These are phyloP conservation scores for Picea abies DNA, from an alignment of 83 land plant genomes.

Conservation along the genomic window DNA sequence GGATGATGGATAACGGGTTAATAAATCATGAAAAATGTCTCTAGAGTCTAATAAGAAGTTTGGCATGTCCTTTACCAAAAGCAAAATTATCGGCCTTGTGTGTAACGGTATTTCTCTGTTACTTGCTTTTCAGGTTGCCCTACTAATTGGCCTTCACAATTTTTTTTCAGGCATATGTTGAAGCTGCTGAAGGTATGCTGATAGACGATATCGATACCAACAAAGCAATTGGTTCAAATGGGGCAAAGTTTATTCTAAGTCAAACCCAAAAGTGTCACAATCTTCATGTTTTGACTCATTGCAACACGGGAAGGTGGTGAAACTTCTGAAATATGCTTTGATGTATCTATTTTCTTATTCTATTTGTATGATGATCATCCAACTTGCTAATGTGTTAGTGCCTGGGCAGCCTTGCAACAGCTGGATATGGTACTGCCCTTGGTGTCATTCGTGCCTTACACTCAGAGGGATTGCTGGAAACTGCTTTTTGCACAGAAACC, in stretches of 20 bases:
- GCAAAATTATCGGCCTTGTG: no score
- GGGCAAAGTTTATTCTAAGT: constrained; percentile 50
- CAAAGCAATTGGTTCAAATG: constrained; percentile 87
- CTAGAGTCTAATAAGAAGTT: no score
- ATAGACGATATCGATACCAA: constrained; percentile 78
- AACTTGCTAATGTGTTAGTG: constrained; percentile 6
- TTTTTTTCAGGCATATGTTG: constrained; percentile 61
- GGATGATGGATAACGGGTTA: no score
- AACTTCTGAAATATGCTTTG: neutral
- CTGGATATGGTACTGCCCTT: constrained; percentile 99
- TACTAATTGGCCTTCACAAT: neutral
- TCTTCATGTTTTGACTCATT: constrained; percentile 85
- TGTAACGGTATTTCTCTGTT: no score
- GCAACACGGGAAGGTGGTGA: constrained; percentile 93
- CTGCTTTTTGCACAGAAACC: constrained; percentile 91
- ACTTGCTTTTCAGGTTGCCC: neutral
- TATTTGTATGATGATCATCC: neutral
- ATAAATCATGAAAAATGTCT: no score
- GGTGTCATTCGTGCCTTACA: constrained; percentile 90
- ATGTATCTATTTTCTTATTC: neutral
- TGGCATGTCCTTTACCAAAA: no score
- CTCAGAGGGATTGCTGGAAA: constrained; percentile 62
- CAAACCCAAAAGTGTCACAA: constrained; percentile 33
- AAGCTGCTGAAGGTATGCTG: constrained; percentile 92
- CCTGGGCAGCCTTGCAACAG: constrained; percentile 82